Conservation (phyloP, 805 yeast species). For the Saccharomyces mikatae region DNA sequence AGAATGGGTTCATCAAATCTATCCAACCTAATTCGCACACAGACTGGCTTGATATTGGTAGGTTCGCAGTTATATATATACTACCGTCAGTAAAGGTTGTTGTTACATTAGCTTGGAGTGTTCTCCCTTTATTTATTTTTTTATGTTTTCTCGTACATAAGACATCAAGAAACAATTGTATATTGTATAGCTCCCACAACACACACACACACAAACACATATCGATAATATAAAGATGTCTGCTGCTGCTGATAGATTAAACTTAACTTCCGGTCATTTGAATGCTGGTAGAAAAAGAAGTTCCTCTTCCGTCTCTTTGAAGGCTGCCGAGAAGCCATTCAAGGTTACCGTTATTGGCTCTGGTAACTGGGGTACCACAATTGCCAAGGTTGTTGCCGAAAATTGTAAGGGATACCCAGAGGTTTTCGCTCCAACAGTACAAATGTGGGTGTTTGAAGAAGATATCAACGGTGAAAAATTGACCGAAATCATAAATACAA, state of each 20-base stretch:
- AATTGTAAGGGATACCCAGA: constrained; percentile 66
- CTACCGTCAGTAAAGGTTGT: not conserved
- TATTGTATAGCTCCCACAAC: not conserved
- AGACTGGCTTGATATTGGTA: not conserved
- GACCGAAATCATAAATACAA: constrained; percentile 82
- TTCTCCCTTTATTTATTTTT: not conserved
- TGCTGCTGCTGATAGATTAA: constrained; percentile 28
- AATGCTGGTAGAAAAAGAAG: constrained; percentile 18
- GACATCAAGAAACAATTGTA: not conserved
- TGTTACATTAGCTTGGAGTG: not conserved
- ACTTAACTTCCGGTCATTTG: constrained; percentile 24
- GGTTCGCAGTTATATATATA: not conserved
- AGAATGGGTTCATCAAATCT: not conserved
- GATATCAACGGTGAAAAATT: constrained; percentile 65
- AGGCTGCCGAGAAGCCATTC: constrained; percentile 32
- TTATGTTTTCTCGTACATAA: not conserved
- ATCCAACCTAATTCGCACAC: not conserved
- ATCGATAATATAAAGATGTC: constrained; percentile 9
- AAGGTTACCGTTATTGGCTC: constrained; percentile 80
- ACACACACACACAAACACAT: not conserved
- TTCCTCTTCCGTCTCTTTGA: constrained; percentile 6
- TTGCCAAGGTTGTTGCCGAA: constrained; percentile 91
- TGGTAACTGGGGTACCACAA: constrained; percentile 98
- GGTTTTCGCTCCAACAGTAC: constrained; percentile 63
- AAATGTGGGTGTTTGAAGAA: constrained; percentile 98